Base-by-base conservation (phyloP, 345 rosid species). In the Euphorbia peplus region DNA sequence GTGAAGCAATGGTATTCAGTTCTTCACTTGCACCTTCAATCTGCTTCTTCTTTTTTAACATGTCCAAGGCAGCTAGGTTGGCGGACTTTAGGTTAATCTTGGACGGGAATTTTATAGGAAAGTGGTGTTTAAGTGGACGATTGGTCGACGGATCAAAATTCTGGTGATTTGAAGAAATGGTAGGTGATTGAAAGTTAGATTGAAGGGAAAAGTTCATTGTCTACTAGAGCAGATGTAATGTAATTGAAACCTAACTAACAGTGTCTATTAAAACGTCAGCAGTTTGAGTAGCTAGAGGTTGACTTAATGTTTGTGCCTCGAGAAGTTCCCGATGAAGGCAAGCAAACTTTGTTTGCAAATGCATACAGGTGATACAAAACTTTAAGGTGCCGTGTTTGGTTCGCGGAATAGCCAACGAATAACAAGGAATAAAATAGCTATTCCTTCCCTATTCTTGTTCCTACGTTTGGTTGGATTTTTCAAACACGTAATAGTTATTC, bases 1-100 rank as follows among this genome's bases (percentile, higher is more conserved):
- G 88, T 0, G 83, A 84, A 24, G 95, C 89, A 46, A 89, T 83
- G 68, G 66, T 76, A 39, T 91, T 91, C 72, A 93, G 76, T 73
- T 88, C 86, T 2, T 87, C 84, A 52, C 88, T 76, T n/a, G 82
- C 86, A 51, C 86, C 97, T 14, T 88, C 89, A 11, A 84, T 74
- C 15, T 55, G 73, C 55, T 76, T 66, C 35, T 78, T 66, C 44
- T 66, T 68, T 63, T 66, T 63, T 57, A 58, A 37, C 47, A 66
- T 66, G 69, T 80, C 66, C 1, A 68, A 64, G 51, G 58, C 67
- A 39, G 55, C 39, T 26, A 58, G 63, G 14, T n/a, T 70, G 37
- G 13, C 35, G 3, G 63, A 5, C 53, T 69, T 53, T 16, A 60
- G 28, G 16, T 28, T 53, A 25, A 18, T 6, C 6, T 60, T 21